These are phyloP conservation scores for Metschnikowia kofuensis DNA, from an alignment of 805 yeast genomes.

Conservation along the genomic window DNA sequence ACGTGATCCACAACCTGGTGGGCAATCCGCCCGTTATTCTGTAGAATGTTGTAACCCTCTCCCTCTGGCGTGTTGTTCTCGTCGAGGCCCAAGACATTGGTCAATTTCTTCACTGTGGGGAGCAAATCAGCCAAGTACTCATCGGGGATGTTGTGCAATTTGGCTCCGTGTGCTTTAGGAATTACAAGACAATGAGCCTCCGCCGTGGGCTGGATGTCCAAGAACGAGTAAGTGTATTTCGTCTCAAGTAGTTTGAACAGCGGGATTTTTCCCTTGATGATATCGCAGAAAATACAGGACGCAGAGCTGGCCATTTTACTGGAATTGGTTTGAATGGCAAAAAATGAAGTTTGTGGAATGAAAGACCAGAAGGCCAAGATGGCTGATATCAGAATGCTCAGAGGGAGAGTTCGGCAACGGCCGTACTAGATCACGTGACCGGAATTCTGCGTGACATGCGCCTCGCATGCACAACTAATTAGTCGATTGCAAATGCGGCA, in stretches of 20 bases:
- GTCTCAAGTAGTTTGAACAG: constrained; percentile 88
- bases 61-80: constrained; percentile 61
- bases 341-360: no score
- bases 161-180: constrained; percentile 93
- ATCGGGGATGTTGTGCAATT: constrained; percentile 88
- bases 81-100: constrained; percentile 65
- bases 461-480: no score
- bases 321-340: not conserved
- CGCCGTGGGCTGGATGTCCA: constrained; percentile 91
- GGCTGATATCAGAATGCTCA: no score
- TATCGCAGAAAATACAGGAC: constrained; percentile 87
- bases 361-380: no score
- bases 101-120: constrained; percentile 85
- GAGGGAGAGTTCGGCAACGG: no score
- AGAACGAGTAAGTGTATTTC: constrained; percentile 72
- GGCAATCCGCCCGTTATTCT: constrained; percentile 92
- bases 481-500: no score
- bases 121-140: constrained; percentile 82
- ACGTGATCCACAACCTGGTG: constrained; percentile 96
- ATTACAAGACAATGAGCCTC: constrained; percentile 86
- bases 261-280: constrained; percentile 94
- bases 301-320: constrained; percentile 41
- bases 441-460: no score
- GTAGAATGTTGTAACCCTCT: constrained; percentile 81
- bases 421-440: no score